Base-by-base conservation (phyloP, 192 early-diverging fungal genomes). In the Powellomyces hirtus region DNA sequence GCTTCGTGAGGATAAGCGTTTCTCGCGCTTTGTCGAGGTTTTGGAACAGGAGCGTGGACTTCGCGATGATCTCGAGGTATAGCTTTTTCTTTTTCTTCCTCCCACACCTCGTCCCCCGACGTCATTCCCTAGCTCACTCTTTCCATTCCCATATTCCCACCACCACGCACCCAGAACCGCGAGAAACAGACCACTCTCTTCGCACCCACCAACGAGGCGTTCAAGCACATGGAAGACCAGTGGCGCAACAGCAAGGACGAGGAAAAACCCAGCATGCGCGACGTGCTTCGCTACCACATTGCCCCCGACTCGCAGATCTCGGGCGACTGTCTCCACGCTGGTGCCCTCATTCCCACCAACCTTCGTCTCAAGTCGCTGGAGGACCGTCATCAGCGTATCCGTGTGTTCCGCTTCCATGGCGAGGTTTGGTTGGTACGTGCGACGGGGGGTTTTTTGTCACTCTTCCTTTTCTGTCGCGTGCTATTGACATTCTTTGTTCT, bases 381-480 rank as follows among this genome's bases (percentile, higher is more conserved):
- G 22, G 67, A 61, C 51, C 70, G 55, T 7, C 76, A 58, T 59
- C 76, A 77, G 59, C n/a, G 68, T 14, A 71, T 77, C 45, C 71
- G 73, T 34, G 72, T 77, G 18, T 55, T 38, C 62, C 24, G 40
- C 3, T 52, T 75, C 38, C 11, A 18, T 34, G 38, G 38, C 16
- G 53, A 71, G 30, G 37, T 57, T 37, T 71, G 46, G 58, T 30
- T 77, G 49, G 67, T 74, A 36, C 7, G 66, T 71, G 0, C n/a
- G n/a, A n/a, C n/a, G n/a, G n/a, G n/a, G n/a, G 26, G 7, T 71
- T 59, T 8, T 64, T 50, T 57, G 52, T 34, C 22, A 45, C 50
- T 71, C 24, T 56, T n/a, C n/a, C n/a, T n/a, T n/a, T n/a, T n/a
- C n/a, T n/a, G n/a, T n/a, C n/a, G n/a, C n/a, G n/a, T n/a, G n/a